phyloP scores from a whole-genome alignment of 441 rosid genomes.

The Geranium incanum region DNA sequence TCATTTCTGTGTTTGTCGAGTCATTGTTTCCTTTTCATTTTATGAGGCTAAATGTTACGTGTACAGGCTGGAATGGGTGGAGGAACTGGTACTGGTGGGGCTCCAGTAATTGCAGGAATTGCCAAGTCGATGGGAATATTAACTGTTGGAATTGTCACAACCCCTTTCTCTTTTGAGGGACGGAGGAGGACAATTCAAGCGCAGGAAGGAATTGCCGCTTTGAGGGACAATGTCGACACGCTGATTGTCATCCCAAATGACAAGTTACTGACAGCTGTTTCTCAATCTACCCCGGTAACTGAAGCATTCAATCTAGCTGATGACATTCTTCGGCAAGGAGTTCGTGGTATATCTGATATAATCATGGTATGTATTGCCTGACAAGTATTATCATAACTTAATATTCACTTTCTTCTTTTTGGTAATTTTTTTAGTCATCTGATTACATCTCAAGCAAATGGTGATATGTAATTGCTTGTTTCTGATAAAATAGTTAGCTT shows the following conservation, averaged over 20 bases:
- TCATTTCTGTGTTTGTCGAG: background rate
- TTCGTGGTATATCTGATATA: constrained; percentile 92
- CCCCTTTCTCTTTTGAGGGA: constrained; percentile 98
- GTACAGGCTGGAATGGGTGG: constrained; percentile 98
- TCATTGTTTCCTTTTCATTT: constrained; percentile 18
- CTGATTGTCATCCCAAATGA: constrained; percentile 89
- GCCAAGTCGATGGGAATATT: constrained; percentile 98
- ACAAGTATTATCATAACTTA: constrained; percentile 9
- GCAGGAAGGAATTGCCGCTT: constrained; percentile 85
- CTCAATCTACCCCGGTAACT: constrained; percentile 80
- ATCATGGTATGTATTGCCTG: constrained; percentile 50
- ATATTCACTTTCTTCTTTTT: background rate
- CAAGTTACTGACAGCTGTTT: constrained; percentile 81
- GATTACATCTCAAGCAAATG: too few relatives aligned
- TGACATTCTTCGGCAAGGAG: constrained; percentile 91
- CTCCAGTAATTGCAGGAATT: constrained; percentile 84
- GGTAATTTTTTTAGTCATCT: too few relatives aligned
- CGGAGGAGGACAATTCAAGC: constrained; percentile 83
- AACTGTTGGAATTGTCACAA: constrained; percentile 92
- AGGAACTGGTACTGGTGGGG: constrained; percentile 96
- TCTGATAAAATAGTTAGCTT: too few relatives aligned
- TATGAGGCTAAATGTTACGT: constrained; percentile 18
- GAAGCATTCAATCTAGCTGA: constrained; percentile 94
- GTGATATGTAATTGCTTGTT: too few relatives aligned
- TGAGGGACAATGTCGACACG: constrained; percentile 91